phyloP scores from a whole-genome alignment of 2,329 filamentous ascomycete species.

The Boeremia lycopersici region DNA sequence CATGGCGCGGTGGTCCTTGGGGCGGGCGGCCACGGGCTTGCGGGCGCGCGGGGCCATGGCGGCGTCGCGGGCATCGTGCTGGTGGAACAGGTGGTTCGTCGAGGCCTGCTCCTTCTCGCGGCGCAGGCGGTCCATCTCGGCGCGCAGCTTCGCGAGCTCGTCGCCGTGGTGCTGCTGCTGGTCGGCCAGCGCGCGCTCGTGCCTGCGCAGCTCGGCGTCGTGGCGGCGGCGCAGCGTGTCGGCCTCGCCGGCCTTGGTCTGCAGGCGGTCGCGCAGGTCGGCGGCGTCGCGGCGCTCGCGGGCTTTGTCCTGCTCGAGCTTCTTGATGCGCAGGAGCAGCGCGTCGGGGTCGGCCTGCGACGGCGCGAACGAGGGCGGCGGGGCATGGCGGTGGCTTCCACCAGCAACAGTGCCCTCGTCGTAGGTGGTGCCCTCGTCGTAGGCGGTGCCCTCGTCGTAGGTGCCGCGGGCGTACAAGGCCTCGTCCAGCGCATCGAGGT shows the following conservation, averaged over 20 bases:
- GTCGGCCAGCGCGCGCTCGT: slow-evolving; percentile 66
- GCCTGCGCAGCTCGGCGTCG: slow-evolving; percentile 65
- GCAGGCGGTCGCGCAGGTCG: slow-evolving; percentile 44
- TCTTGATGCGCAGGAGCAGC: slow-evolving; percentile 52
- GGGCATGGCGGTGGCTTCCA: not conserved
- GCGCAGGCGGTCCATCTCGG: slow-evolving; percentile 67
- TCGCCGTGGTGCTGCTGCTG: slow-evolving; percentile 70
- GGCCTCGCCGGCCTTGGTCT: slow-evolving; percentile 70
- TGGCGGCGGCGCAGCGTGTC: slow-evolving; percentile 76
- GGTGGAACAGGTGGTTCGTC: slow-evolving; percentile 74
- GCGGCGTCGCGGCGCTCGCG: slow-evolving; percentile 29
- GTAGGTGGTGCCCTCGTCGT: slow-evolving; percentile 5
- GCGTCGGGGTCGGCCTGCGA: slow-evolving; percentile 36
- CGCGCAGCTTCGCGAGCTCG: slow-evolving; percentile 66
- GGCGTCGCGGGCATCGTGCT: slow-evolving; percentile 70
- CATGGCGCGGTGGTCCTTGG: slow-evolving; percentile 22
- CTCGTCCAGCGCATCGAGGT: slow-evolving; percentile 55
- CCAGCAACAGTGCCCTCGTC: slow-evolving; percentile 1
- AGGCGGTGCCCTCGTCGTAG: not conserved
- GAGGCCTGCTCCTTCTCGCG: slow-evolving; percentile 68
- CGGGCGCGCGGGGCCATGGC: slow-evolving; percentile 52
- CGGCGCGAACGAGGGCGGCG: slow-evolving; percentile 17
- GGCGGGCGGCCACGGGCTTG: slow-evolving; percentile 29
- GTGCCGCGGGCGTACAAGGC: slow-evolving; percentile 1
- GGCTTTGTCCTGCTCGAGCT: slow-evolving; percentile 53